phyloP scores from a whole-genome alignment of 495 filamentous ascomycete species.

The Lasiosphaeriaceae sp. region DNA sequence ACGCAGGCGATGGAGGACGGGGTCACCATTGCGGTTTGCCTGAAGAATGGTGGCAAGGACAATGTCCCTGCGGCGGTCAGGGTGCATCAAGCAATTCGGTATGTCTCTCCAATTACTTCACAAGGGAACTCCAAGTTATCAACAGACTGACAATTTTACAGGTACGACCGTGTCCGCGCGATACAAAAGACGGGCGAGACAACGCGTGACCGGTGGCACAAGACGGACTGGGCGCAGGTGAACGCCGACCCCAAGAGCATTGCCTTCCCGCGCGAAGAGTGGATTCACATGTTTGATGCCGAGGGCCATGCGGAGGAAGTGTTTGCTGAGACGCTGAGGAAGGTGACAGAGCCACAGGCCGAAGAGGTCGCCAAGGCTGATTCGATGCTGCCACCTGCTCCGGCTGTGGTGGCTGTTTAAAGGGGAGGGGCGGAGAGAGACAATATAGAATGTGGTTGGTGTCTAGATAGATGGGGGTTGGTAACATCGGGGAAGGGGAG shows the following conservation, averaged over 20 bases:
- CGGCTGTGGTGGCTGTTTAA: slow-evolving; percentile 11
- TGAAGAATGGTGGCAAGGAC: slow-evolving; percentile 51
- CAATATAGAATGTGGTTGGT: no score
- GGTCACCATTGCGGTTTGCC: slow-evolving; percentile 55
- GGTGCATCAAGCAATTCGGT: slow-evolving; percentile 48
- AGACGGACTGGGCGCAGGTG: slow-evolving; percentile 53
- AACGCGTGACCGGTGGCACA: slow-evolving; percentile 54
- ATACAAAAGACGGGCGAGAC: slow-evolving; percentile 53
- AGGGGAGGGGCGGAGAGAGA: background rate
- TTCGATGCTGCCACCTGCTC: slow-evolving; percentile 9
- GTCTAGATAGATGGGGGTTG: no score
- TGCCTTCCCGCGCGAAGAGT: slow-evolving; percentile 51
- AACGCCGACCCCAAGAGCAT: slow-evolving; percentile 49
- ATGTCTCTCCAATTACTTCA: background rate
- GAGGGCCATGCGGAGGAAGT: slow-evolving; percentile 53
- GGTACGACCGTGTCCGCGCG: slow-evolving; percentile 40
- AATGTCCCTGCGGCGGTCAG: slow-evolving; percentile 44
- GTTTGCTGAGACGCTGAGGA: slow-evolving; percentile 40
- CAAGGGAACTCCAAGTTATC: background rate
- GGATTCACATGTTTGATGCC: slow-evolving; percentile 54
- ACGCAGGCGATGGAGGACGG: slow-evolving; percentile 65
- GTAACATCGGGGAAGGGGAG: no score
- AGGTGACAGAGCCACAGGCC: slow-evolving; percentile 11
- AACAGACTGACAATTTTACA: slow-evolving; percentile 1
- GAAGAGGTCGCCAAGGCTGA: slow-evolving; percentile 1